phyloP scores from a whole-genome alignment of 2,329 filamentous ascomycete genomes.

The Xylariaceae sp. region DNA sequence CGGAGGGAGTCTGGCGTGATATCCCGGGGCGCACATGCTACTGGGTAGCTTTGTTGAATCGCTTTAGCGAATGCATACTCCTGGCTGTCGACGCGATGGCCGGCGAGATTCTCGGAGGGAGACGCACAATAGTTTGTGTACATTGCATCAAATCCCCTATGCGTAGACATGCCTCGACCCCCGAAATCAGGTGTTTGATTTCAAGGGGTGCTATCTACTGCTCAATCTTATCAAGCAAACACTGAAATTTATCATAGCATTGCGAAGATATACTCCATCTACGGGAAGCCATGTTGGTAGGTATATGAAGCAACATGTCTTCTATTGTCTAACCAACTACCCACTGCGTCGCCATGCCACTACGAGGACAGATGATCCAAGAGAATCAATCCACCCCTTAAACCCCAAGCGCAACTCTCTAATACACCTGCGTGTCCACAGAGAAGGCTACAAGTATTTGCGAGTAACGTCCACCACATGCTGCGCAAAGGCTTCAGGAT shows the following conservation, averaged over 20 bases:
- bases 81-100: not conserved
- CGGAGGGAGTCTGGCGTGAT: not conserved
- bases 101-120: not conserved
- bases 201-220: not conserved
- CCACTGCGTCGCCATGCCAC: not conserved
- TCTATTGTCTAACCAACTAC: too few relatives aligned
- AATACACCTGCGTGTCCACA: too few relatives aligned
- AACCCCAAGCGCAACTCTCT: not conserved
- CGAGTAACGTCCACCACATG: constrained; percentile 15
- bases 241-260: not conserved
- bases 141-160: constrained; percentile 1
- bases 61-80: not conserved
- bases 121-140: not conserved
- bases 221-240: not conserved
- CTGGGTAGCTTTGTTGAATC: not conserved
- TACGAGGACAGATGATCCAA: not conserved
- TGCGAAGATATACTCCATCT: not conserved
- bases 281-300: not conserved
- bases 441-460: constrained; percentile 8
- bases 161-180: not conserved
- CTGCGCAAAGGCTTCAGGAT: constrained; percentile 14
- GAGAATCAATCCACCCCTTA: not conserved
- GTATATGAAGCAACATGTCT: not conserved
- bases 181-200: not conserved
- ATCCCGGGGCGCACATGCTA: not conserved